These are phyloP conservation scores for Gracilariopsis chorda DNA, from an alignment of 23 red algal genomes.

Conservation along the genomic window DNA sequence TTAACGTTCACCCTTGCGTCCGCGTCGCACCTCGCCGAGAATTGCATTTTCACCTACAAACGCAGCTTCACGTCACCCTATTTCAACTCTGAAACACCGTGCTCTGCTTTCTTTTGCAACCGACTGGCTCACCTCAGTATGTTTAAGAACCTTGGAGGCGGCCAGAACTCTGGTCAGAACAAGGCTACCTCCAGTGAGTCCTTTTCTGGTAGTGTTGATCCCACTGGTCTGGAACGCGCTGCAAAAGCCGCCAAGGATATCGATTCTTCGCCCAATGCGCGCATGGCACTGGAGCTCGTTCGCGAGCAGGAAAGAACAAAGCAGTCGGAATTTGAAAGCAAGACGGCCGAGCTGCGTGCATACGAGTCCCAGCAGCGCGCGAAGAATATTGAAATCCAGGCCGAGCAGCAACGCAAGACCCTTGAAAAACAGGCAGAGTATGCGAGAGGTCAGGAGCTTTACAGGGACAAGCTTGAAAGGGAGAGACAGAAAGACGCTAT, in stretches of 20 bases:
- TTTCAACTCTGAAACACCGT: too few species aligned
- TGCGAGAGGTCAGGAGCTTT: conserved; percentile 61
- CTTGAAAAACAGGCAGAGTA: conserved; percentile 81
- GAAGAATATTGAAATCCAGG: conserved; percentile 67
- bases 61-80: too few species aligned
- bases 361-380: conserved; percentile 67
- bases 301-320: conserved; percentile 80
- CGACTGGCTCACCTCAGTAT: background rate
- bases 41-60: too few species aligned
- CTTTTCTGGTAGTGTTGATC: conserved; percentile 76
- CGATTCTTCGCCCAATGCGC: conserved; percentile 75
- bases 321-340: conserved; percentile 63
- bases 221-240: conserved; percentile 78
- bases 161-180: conserved; percentile 32
- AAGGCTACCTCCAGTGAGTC: conserved; percentile 48
- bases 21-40: too few species aligned
- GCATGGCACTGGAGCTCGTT: conserved; percentile 48
- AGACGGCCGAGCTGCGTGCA: conserved; percentile 54
- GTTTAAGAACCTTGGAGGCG: conserved; percentile 47
- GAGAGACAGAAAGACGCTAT: conserved; percentile 75
- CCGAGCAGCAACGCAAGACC: conserved; percentile 72
- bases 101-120: too few species aligned
- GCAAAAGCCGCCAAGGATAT: conserved; percentile 77
- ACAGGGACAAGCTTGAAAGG: conserved; percentile 73
- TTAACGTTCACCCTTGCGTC: too few species aligned